phyloP scores from a whole-genome alignment of 2,329 filamentous ascomycete genomes.

The Sporothrix humicola region DNA sequence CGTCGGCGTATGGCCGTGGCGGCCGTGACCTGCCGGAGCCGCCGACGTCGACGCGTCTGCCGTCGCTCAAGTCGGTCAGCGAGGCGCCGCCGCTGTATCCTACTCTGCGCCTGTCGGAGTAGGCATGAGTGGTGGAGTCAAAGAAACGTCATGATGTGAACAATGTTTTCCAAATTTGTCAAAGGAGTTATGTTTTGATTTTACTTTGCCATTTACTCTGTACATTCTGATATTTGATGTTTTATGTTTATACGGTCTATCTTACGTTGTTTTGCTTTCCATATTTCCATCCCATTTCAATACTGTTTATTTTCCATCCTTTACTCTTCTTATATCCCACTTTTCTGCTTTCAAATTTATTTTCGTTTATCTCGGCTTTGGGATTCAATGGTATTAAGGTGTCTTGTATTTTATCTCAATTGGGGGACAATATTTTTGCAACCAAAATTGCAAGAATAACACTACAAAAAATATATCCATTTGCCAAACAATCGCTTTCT shows the following conservation, averaged over 20 bases:
- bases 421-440: background rate
- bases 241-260: background rate
- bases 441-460: conserved; percentile 2
- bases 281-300: background rate
- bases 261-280: background rate
- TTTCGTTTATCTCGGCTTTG: background rate
- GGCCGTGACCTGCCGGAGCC: conserved; percentile 40
- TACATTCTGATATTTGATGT: background rate
- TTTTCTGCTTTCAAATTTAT: background rate
- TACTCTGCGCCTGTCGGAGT: conserved; percentile 35
- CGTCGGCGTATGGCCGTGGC: background rate
- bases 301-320: background rate
- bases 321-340: conserved; percentile 17
- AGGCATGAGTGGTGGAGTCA: too few relatives aligned
- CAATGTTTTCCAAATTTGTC: conserved; percentile 19
- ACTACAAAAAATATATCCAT: background rate
- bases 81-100: conserved; percentile 37
- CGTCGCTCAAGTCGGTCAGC: conserved; percentile 32
- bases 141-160: conserved; percentile 13
- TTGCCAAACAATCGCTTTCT: background rate
- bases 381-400: conserved; percentile 2
- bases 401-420: background rate
- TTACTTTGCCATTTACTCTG: background rate
- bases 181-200: background rate
- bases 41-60: conserved; percentile 41